These are phyloP conservation scores for Aquilaria sinensis DNA, from an alignment of 345 rosid species.

Conservation along the genomic window DNA sequence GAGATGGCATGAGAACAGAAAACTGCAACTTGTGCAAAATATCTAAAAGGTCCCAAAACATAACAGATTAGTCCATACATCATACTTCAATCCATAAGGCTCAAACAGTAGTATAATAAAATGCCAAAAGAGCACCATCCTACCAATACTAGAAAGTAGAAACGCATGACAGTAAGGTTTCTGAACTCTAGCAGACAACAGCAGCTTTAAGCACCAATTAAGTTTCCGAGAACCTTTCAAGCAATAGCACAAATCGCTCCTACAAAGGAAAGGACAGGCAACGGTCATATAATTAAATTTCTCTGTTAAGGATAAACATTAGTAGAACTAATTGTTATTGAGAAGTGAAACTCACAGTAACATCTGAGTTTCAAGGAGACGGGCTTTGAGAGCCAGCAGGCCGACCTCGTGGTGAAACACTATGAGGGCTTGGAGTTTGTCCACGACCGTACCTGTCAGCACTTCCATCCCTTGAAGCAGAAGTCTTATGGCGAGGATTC, in stretches of 20 bases:
- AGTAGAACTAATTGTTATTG: background rate
- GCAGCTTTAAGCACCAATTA: constrained; percentile 18
- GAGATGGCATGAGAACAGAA: background rate
- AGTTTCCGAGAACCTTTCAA: constrained; percentile 13
- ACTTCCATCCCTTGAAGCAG: constrained; percentile 27
- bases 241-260: constrained; percentile 32
- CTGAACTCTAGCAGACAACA: constrained; percentile 16
- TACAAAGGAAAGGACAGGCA: constrained; percentile 24
- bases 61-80: constrained; percentile 12
- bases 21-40: constrained; percentile 7
- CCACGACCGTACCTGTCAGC: constrained; percentile 34
- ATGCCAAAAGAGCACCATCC: constrained; percentile 4
- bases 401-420: constrained; percentile 30
- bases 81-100: constrained; percentile 10
- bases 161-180: constrained; percentile 14
- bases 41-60: constrained; percentile 6
- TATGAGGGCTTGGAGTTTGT: constrained; percentile 38
- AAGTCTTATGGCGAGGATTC: constrained; percentile 29
- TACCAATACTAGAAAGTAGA: constrained; percentile 25
- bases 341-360: constrained; percentile 30
- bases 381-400: constrained; percentile 37
- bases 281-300: constrained; percentile 7
- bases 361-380: constrained; percentile 31
- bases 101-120: too few relatives aligned
- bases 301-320: background rate